These are phyloP conservation scores for Citrullus colocynthis DNA, from an alignment of 306 rosid genomes.

Conservation along the genomic window DNA sequence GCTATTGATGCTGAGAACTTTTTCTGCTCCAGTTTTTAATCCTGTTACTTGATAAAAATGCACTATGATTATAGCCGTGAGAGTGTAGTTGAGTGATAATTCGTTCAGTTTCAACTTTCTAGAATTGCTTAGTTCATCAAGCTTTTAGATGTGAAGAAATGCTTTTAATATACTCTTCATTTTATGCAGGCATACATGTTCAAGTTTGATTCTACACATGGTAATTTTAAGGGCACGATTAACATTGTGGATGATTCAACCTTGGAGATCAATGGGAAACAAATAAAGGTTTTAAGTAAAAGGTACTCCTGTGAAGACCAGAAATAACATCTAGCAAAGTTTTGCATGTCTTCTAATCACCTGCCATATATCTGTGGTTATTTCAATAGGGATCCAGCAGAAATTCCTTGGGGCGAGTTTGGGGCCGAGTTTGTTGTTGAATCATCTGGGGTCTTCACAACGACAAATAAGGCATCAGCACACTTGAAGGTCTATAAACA, in stretches of 20 bases:
- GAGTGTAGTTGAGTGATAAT: not conserved
- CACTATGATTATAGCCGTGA: not conserved
- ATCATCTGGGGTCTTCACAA: slow-evolving; percentile 89
- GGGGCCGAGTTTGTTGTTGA: slow-evolving; percentile 85
- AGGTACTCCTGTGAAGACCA: slow-evolving; percentile 28
- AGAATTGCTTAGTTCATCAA: not conserved
- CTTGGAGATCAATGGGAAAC: slow-evolving; percentile 79
- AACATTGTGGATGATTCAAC: slow-evolving; percentile 58
- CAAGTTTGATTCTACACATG: slow-evolving; percentile 92
- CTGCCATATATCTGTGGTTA: not conserved
- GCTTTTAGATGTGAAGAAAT: not conserved
- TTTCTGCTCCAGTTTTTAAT: not conserved
- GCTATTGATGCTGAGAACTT: not conserved
- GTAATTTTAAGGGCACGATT: slow-evolving; percentile 60
- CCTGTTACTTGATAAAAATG: not conserved
- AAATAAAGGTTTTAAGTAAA: slow-evolving; percentile 49
- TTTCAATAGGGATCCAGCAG: slow-evolving; percentile 63
- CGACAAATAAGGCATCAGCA: slow-evolving; percentile 57
- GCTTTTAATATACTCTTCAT: not conserved
- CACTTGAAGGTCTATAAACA: slow-evolving; percentile 53
- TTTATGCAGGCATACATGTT: slow-evolving; percentile 80
- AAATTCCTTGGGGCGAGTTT: slow-evolving; percentile 80
- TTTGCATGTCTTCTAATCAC: not conserved
- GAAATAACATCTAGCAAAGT: not conserved
- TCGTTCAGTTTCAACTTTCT: not conserved